phyloP scores from a whole-genome alignment of 306 rosid genomes.

The Gillenia trifoliata region DNA sequence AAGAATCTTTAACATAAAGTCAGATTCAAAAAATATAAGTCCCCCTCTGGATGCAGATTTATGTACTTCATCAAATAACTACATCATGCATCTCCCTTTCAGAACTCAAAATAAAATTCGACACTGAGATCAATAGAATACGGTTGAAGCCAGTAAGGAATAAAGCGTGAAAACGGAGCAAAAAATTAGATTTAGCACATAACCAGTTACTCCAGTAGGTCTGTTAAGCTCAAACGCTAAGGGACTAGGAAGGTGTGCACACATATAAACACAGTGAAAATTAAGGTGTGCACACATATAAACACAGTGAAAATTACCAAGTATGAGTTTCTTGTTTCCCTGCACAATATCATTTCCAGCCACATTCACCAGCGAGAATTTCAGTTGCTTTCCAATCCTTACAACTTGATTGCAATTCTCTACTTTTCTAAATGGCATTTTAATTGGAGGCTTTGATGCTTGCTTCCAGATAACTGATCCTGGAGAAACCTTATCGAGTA shows the following conservation, averaged over 20 bases:
- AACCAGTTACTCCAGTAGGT: neutral
- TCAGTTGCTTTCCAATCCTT: conserved; percentile 63
- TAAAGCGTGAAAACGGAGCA: neutral
- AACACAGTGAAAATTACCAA: conserved; percentile 46
- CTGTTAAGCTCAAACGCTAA: neutral
- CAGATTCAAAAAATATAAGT: neutral
- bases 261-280: neutral
- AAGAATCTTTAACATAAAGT: neutral
- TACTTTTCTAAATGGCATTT: conserved; percentile 93
- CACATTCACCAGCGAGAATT: conserved; percentile 81
- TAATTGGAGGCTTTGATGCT: conserved; percentile 94
- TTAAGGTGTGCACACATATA: conserved; percentile 18
- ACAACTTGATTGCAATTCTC: conserved; percentile 95
- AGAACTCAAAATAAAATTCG: neutral
- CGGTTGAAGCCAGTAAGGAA: neutral
- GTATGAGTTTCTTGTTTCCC: conserved; percentile 97
- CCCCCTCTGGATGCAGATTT: neutral
- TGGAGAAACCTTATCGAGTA: conserved; percentile 81
- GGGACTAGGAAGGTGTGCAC: neutral
- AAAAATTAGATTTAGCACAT: neutral
- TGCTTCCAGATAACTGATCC: conserved; percentile 88
- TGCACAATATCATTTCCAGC: conserved; percentile 94
- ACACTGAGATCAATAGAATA: neutral
- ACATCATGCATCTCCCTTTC: neutral
- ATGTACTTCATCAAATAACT: neutral